Evolutionary conservation across 2,329 filamentous ascomycete genomes (phyloP), one percentile per base, ranked within the genome.

Genomic region (Fusarium sp.): DNA sequence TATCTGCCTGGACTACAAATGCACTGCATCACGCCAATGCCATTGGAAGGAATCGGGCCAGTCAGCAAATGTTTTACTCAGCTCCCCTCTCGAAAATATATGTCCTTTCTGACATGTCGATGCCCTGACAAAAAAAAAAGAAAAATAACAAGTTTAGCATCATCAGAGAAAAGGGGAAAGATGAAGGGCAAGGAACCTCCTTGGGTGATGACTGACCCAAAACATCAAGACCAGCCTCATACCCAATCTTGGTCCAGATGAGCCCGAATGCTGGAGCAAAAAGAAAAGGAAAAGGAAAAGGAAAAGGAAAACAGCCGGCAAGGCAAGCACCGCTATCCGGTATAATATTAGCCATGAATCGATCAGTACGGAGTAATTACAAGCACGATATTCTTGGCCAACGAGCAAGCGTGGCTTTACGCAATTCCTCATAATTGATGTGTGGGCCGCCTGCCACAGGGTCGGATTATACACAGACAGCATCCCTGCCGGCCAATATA

Each of bases 91-190:
- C 33, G 40, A 61, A 65, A 57, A 58, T 51, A 32, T 26, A 41
- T 52, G 39, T 41, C 19, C 41, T 48, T 58, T 62, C 56, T 71
- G 71, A 69, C 67, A 72, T 53, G 64, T 67, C 65, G 64, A 56
- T 32, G 41, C 40, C 32, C 14, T 11, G 19, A 52, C 26, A 22
- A 8, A 43, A 28, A 40, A 45, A 48, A 58, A 26, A 8, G 13
- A 15, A 33, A 32, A 33, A 33, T 14, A 15, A 15, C 10, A 30
- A 30, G 9, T 6, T 13, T 11, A 30, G 10, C 2, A 13, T 13
- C 1, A 30, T 30, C 11, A 13, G 28, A 50, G 50, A 43, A 50
- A 59, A 54, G 43, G 54, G 54, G 17, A 26, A 32, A n/a, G 40
- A 46, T 17, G n/a, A 33, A 24, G 22, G 24, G 20, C 11, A 30